Percentiles rank a stretch among this genome's conserved stretches.
Conservation (phyloP, 2,329 filamentous ascomycete genomes). For the Magnaporthales sp. region DNA sequence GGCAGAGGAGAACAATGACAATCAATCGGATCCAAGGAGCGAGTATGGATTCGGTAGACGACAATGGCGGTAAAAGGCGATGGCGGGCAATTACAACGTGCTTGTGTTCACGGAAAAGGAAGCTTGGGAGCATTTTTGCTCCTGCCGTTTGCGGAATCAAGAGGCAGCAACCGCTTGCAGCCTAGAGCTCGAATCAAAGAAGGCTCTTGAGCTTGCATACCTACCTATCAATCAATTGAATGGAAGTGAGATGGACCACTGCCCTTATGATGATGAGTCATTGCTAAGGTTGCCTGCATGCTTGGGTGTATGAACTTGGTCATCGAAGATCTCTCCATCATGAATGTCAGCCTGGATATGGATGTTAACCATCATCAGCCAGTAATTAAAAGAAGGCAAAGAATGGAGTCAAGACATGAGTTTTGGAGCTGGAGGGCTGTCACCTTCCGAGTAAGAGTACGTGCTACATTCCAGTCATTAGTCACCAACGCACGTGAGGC, state of each 20-base stretch:
- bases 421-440: no score
- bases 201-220: background rate
- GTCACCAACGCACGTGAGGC: background rate
- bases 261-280: background rate
- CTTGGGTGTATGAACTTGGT: background rate
- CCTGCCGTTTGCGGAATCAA: background rate
- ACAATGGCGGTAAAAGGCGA: background rate
- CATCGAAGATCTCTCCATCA: background rate
- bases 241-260: background rate
- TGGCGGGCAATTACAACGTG: background rate
- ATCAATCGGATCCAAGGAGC: background rate
- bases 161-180: slow-evolving; percentile 1
- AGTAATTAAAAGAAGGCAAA: background rate
- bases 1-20: background rate
- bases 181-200: background rate
- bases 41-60: background rate
- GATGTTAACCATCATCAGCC: background rate
- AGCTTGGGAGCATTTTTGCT: background rate
- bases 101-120: background rate
- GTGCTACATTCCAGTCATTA: background rate
- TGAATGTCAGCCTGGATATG: background rate
- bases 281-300: background rate
- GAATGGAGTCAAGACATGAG: no score
- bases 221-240: background rate
- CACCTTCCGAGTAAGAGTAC: no score